Base-by-base conservation (phyloP, 1,284 basidiomycete genomes). In the Apiotrichum mycotoxinovorans region DNA sequence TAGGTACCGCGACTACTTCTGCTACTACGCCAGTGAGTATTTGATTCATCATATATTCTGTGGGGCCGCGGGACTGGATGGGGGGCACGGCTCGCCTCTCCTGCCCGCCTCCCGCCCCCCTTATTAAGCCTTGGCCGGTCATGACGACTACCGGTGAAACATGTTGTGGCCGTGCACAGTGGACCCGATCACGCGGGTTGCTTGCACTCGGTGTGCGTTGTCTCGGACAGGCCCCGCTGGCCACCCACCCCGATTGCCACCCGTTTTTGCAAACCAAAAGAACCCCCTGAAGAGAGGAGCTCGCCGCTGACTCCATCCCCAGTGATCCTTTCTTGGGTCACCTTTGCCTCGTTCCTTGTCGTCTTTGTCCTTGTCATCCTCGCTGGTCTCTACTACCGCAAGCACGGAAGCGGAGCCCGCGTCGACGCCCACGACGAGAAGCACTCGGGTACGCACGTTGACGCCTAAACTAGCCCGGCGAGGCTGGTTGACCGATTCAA, bases 331-430 rank as follows among this genome's bases (percentile, higher is more conserved):
- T 37, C 48, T 25, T 62, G 60, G 60, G 35, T 62, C 40, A 42
- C 45, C n/a, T 62, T 49, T 26, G 46, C 49, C 54, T 47, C 50
- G 54, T 38, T 56, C 54, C 17, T 56, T 27, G 8, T 52, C 38
- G 50, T 48, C 42, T 27, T 53, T 27, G 18, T 46, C 47, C 57
- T 62, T 44, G 25, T 54, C 47, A 40, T 55, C 51, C 3, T 49
- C 2, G 54, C 60, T 15, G 60, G 56, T 20, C 52, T 62, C 43
- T 51, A 58, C 51, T 62, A 62, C 57, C 56, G 57, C 54, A 52
- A 51, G 43, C 41, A 30, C 9, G 33, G 8, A 9, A 40, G 18
- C 18, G 15, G 8, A 8, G 8, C 8, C 15, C 46, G 48, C 45
- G 14, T 23, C 27, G 44, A 30, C 9, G 11, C 12, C 30, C 20